Conservation (phyloP, 2,329 filamentous ascomycete genomes). For the Graphiopsis chlorocephala region DNA sequence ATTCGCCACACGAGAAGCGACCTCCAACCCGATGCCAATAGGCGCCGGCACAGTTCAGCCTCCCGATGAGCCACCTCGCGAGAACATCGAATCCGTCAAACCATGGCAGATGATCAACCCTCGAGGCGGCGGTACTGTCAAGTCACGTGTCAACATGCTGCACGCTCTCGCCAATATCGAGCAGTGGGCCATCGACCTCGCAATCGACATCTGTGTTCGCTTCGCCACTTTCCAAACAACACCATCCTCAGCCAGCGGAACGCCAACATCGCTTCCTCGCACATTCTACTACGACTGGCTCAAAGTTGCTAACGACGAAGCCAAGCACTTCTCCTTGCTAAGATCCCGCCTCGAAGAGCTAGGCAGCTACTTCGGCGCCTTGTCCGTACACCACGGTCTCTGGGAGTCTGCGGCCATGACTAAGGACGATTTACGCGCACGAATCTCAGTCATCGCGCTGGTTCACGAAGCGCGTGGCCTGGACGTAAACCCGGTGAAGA, state of each 20-base stretch:
- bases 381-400: slow-evolving; percentile 19
- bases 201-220: slow-evolving; percentile 19
- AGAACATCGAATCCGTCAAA: slow-evolving; percentile 11
- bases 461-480: slow-evolving; percentile 20
- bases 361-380: slow-evolving; percentile 17
- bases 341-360: slow-evolving; percentile 18
- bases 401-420: slow-evolving; percentile 19
- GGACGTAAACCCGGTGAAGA: slow-evolving; percentile 19
- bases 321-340: slow-evolving; percentile 19
- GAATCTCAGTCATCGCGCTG: slow-evolving; percentile 19
- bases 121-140: slow-evolving; percentile 17
- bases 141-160: slow-evolving; percentile 18
- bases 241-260: background rate
- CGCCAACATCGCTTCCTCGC: slow-evolving; percentile 12
- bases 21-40: slow-evolving; percentile 17
- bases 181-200: slow-evolving; percentile 21
- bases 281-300: slow-evolving; percentile 22
- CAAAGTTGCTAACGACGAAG: slow-evolving; percentile 20
- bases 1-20: slow-evolving; percentile 18
- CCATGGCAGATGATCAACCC: slow-evolving; percentile 18
- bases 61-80: slow-evolving; percentile 15
- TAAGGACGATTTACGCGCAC: slow-evolving; percentile 17
- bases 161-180: slow-evolving; percentile 20
- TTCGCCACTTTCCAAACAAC: slow-evolving; percentile 17
- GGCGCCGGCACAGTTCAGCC: slow-evolving; percentile 16